Base-by-base conservation (phyloP, 192 early-diverging fungal species). In the Gorgonomyces haynaldii region DNA sequence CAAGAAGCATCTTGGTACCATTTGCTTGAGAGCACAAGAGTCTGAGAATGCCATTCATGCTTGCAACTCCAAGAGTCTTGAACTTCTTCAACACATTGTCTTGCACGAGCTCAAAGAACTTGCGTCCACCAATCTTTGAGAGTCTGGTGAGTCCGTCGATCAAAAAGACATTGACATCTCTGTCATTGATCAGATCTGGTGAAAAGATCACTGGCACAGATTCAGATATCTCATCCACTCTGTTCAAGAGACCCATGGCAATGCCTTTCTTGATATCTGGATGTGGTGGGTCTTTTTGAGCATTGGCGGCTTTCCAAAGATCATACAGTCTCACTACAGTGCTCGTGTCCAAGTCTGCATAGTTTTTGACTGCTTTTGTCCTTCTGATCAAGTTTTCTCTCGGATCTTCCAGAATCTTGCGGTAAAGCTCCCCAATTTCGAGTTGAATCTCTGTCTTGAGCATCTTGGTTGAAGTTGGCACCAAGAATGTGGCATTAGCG, bases 111-210 rank as follows among this genome's bases (percentile, higher is more conserved):
- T 23, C 5, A 21, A 23, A 41, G 13, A 41, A 41, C 19, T 23
- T 12, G 20, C 21, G 20, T n/a, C 39, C 39, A 22, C 39, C 39
- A 41, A 41, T 23, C n/a, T 41, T 41, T 22, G 39, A 19, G 21
- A 41, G n/a, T 22, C 24, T 19, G 20, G 21, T 23, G 21, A 41
- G 25, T 6, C 39, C 24, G 39, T 41, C 24, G 39, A 41, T 41
- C 20, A 41, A 41, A 22, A 41, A 41, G 7, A 41, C 39, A 22
- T 41, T 41, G 4, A 41, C 20, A 21, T 41, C 39, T 41, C 39
- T 3, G 20, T 41, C 39, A 23, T 41, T 23, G 25, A 41, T 41
- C 39, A 19, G 25, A 8, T 41, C 24, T 22, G 39, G 39, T 6
- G 39, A 41, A 22, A 41, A 23, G 15, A 41, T 41, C 39, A 41